Percentiles rank a stretch among this genome's conserved stretches.
phyloP scores from a whole-genome alignment of 2,329 filamentous ascomycete genomes.

The Apiospora pterosperma region DNA sequence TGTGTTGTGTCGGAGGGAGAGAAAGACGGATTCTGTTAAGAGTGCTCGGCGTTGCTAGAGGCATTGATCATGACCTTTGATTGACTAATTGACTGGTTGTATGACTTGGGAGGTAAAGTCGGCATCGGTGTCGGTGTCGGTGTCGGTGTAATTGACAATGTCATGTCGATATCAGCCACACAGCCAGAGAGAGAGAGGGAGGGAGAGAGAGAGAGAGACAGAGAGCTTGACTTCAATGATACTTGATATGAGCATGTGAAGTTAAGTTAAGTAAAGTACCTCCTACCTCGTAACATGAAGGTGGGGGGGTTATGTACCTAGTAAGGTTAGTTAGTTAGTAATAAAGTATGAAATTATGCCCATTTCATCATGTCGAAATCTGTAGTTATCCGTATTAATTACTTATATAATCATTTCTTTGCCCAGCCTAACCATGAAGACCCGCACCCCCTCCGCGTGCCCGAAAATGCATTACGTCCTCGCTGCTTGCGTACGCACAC shows the following conservation, averaged over 20 bases:
- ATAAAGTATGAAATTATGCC: no score
- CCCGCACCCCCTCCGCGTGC: not conserved
- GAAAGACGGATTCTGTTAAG: not conserved
- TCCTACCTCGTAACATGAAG: no score
- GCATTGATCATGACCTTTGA: not conserved
- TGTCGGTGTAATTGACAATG: not conserved
- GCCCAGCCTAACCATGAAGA: not conserved
- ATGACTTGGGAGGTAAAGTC: not conserved
- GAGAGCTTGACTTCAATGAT: not conserved
- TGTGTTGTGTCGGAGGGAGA: conserved; percentile 7
- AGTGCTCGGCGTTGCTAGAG: not conserved
- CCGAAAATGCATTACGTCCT: conserved; percentile 2
- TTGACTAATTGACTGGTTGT: not conserved
- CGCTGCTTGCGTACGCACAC: not conserved
- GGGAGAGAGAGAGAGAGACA: not conserved
- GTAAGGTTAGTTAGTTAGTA: no score
- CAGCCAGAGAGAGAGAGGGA: not conserved
- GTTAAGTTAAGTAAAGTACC: not conserved
- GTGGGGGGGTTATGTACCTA: no score
- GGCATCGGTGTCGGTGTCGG: not conserved
- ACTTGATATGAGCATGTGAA: not conserved
- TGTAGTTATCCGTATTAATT: not conserved
- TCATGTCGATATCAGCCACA: not conserved
- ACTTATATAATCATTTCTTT: not conserved
- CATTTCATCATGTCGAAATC: not conserved